phyloP scores from a whole-genome alignment of 2,329 filamentous ascomycete genomes.

The Fusarium coicis region DNA sequence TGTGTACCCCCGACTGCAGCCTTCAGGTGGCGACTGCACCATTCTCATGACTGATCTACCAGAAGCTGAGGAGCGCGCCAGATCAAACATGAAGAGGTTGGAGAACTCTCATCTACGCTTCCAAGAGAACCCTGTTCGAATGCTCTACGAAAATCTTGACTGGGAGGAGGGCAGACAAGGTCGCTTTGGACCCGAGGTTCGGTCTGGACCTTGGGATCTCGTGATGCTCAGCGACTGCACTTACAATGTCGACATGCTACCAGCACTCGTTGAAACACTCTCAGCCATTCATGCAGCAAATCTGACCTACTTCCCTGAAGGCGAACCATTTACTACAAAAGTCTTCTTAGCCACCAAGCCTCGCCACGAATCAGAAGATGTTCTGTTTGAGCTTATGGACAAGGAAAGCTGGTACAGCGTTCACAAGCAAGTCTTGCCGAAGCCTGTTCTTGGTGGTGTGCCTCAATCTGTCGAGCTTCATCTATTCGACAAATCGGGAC shows the following conservation, averaged over 20 bases:
- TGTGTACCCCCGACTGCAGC: slow-evolving; percentile 43
- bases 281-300: slow-evolving; percentile 59
- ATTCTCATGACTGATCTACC: slow-evolving; percentile 66
- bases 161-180: slow-evolving; percentile 64
- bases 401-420: slow-evolving; percentile 57
- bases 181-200: slow-evolving; percentile 54
- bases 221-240: slow-evolving; percentile 69
- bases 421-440: slow-evolving; percentile 55
- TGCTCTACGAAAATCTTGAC: slow-evolving; percentile 66
- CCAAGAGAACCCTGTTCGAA: slow-evolving; percentile 33
- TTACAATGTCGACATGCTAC: slow-evolving; percentile 68
- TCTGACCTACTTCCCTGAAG: slow-evolving; percentile 26
- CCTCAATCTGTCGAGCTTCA: slow-evolving; percentile 63
- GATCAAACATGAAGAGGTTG: slow-evolving; percentile 57
- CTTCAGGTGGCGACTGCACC: slow-evolving; percentile 38
- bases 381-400: slow-evolving; percentile 60
- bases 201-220: slow-evolving; percentile 60
- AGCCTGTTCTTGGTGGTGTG: slow-evolving; percentile 59
- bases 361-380: slow-evolving; percentile 63
- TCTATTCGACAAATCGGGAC: slow-evolving; percentile 55
- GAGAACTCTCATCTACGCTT: slow-evolving; percentile 26
- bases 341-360: slow-evolving; percentile 67
- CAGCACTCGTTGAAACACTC: slow-evolving; percentile 64
- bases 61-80: slow-evolving; percentile 62
- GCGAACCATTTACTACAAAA: slow-evolving; percentile 47